Conservation (phyloP, 495 filamentous ascomycete species). For the Elasticomyces elasticus region DNA sequence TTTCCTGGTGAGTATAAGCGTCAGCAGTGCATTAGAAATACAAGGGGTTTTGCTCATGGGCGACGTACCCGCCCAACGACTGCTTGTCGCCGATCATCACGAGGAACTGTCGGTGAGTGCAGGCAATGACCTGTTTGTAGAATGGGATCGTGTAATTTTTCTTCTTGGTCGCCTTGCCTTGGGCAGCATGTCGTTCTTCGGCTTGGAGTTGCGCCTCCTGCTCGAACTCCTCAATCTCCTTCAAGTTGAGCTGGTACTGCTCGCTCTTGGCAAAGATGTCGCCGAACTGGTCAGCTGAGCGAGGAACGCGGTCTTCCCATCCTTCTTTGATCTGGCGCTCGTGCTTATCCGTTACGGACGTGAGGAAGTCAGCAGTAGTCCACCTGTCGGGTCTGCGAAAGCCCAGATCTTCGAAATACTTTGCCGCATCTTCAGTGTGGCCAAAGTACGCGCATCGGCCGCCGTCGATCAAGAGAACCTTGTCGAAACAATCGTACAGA, state of each 20-base stretch:
- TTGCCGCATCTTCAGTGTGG: constrained; percentile 20
- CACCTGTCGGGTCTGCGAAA: constrained; percentile 47
- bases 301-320: constrained; percentile 53
- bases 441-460: constrained; percentile 55
- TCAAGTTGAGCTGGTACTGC: constrained; percentile 23
- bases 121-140: constrained; percentile 55
- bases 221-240: constrained; percentile 41
- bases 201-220: constrained; percentile 37
- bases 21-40: no score
- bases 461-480: constrained; percentile 57
- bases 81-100: constrained; percentile 55
- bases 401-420: constrained; percentile 43
- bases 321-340: constrained; percentile 52
- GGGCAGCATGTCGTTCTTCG: constrained; percentile 39
- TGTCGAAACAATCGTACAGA: constrained; percentile 52
- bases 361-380: constrained; percentile 64
- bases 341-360: constrained; percentile 54
- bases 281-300: constrained; percentile 55
- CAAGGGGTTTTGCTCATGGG: no score
- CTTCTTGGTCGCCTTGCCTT: constrained; percentile 40
- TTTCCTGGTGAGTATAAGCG: no score
- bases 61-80: constrained; percentile 39
- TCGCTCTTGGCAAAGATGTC: constrained; percentile 43
- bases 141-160: constrained; percentile 63
- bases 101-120: constrained; percentile 56